phyloP scores from a whole-genome alignment of 768 basidiomycete species.

The Lyophyllum semitale region DNA sequence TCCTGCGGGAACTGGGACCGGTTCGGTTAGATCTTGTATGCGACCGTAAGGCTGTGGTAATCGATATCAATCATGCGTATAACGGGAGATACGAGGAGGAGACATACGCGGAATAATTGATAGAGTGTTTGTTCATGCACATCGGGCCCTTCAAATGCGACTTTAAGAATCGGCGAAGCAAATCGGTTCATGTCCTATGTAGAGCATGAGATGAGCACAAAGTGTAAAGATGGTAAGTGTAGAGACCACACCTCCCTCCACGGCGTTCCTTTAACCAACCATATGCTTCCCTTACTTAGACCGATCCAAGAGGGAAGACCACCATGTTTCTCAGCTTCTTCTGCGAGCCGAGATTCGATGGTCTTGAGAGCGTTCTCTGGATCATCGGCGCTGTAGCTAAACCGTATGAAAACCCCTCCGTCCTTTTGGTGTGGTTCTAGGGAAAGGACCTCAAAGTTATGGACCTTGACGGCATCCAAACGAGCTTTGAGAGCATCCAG shows the following conservation, averaged over 20 bases:
- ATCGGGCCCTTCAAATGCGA: constrained; percentile 91
- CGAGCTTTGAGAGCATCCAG: constrained; percentile 47
- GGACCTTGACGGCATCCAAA: constrained; percentile 52
- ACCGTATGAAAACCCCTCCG: constrained; percentile 83
- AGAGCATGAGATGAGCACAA: neutral
- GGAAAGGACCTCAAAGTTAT: constrained; percentile 62
- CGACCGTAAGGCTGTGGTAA: constrained; percentile 73
- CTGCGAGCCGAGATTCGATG: constrained; percentile 52
- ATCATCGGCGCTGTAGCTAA: constrained; percentile 52
- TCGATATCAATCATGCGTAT: constrained; percentile 2
- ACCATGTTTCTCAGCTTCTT: constrained; percentile 47
- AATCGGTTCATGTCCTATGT: constrained; percentile 87
- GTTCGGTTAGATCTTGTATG: constrained; percentile 65
- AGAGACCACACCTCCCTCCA: constrained; percentile 71
- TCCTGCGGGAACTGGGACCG: constrained; percentile 65
- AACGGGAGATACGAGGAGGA: neutral
- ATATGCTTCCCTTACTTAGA: constrained; percentile 49
- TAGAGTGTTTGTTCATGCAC: constrained; percentile 80
- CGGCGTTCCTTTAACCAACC: constrained; percentile 77
- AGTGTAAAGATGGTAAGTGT: neutral
- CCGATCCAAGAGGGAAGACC: constrained; percentile 69
- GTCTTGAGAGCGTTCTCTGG: constrained; percentile 39
- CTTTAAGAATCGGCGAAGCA: constrained; percentile 68
- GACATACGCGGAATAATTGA: constrained; percentile 69
- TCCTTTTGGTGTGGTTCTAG: constrained; percentile 75